Evolutionary conservation across 129 eudicot species (phyloP), one percentile per base, ranked within the genome.

Genomic region (Artemisia tridentata): DNA sequence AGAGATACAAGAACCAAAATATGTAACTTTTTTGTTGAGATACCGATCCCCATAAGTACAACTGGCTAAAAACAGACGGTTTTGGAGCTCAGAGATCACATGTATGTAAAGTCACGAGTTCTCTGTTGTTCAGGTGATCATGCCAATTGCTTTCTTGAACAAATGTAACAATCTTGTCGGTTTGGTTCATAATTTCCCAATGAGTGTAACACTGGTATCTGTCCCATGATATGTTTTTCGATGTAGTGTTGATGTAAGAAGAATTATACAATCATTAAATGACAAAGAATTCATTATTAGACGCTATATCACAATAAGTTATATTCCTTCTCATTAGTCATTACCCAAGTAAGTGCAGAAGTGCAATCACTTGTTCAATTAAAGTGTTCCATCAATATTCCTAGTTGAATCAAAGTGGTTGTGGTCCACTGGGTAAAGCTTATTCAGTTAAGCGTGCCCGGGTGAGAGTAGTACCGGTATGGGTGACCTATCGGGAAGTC

Each of bases 91-190:
- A 27, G 10, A 63, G 11, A 46, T 45, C 66, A 14, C 76, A 59
- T 43, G 72, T 50, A 47, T 51, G 53, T 54, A 55, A 65, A 62
- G 51, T 43, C 53, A 20, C 23, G 16, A 53, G 72, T n/a, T 65
- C 14, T 21, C 34, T 21, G 20, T 41, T 13, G 17, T 25, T 65
- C 63, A 64, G 31, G 34, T 18, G 67, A 72, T 34, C 45, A 58
- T 31, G 31, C 18, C 56, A 0, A 43, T 12, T 53, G 72, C 25
- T 43, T 65, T 65, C 73, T 58, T 58, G 25, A 63, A 48, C 72
- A 29, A 23, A 70, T 53, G 61, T 63, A 71, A 70, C 45, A 62
- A 63, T 53, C 58, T 41, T 67, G 68, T 47, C 46, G n/a, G 20
- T 15, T 29, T n/a, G 13, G 27, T 74, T 46, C 49, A 60, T 72